Evolutionary conservation across 257 asterid genomes (phyloP).

Genomic region (Ilex aquifolium): DNA sequence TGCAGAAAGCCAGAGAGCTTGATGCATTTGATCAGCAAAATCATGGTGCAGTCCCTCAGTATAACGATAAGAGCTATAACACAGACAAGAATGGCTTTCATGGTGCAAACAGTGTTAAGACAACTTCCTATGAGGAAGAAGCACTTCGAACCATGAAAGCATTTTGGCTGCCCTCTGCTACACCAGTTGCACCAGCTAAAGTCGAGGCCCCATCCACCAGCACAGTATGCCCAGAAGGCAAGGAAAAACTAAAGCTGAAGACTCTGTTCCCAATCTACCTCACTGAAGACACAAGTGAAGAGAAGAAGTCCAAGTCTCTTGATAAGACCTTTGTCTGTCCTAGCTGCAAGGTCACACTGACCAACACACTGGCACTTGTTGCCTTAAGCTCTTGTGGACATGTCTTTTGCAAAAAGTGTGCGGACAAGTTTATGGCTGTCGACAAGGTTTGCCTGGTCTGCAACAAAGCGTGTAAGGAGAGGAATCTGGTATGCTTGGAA

Average conservation of each 20-base stretch:
- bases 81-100: constrained; percentile 79
- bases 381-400: constrained; percentile 90
- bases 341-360: constrained; percentile 85
- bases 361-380: constrained; percentile 63
- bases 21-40: constrained; percentile 89
- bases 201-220: constrained; percentile 64
- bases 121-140: constrained; percentile 90
- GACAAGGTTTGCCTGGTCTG: constrained; percentile 87
- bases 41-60: constrained; percentile 89
- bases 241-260: constrained; percentile 76
- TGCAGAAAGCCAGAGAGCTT: constrained; percentile 69
- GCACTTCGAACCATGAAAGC: constrained; percentile 98
- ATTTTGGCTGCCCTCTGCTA: constrained; percentile 95
- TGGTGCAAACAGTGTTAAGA: constrained; percentile 91
- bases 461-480: constrained; percentile 75
- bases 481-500: constrained; percentile 53
- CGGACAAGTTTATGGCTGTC: constrained; percentile 63
- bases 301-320: constrained; percentile 45
- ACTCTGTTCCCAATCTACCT: constrained; percentile 56
- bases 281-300: constrained; percentile 56
- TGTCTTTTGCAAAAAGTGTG: constrained; percentile 92
- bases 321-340: constrained; percentile 78
- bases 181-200: constrained; percentile 83
- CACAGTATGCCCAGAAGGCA: constrained; percentile 86
- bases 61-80: constrained; percentile 55